Percentiles rank a stretch among this genome's conserved stretches.
Evolutionary conservation across 805 yeast species (phyloP).

Genomic region (Barnettozyma vustinii): DNA sequence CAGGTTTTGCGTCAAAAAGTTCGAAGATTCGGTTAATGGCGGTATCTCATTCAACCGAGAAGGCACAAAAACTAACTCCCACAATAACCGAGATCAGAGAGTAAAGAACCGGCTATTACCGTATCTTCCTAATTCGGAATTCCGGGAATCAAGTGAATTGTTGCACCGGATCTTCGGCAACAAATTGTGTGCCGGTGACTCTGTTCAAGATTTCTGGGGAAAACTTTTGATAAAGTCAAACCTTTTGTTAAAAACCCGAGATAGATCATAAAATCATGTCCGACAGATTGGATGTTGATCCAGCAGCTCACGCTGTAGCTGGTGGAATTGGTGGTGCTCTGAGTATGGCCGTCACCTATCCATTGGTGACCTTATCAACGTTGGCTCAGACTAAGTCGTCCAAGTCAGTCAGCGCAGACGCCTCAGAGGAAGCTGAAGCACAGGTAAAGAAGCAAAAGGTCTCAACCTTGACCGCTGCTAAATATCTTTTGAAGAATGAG

Average conservation of each 20-base stretch:
- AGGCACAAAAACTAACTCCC: neutral
- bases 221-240: neutral
- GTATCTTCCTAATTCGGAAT: neutral
- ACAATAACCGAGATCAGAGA: neutral
- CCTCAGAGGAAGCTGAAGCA: conserved; percentile 3
- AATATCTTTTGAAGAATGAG: conserved; percentile 46
- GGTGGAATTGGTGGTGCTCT: conserved; percentile 94
- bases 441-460: conserved; percentile 18
- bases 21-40: conserved; percentile 5
- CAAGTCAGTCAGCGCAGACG: conserved; percentile 18
- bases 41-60: conserved; percentile 1
- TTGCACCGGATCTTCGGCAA: neutral
- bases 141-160: neutral
- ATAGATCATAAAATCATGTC: conserved; percentile 13
- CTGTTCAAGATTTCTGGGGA: neutral
- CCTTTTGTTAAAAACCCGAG: neutral
- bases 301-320: conserved; percentile 77
- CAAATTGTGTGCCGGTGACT: neutral
- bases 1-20: conserved; percentile 8
- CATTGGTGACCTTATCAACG: conserved; percentile 80
- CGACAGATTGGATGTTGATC: conserved; percentile 23
- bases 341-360: conserved; percentile 84
- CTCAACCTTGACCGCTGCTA: conserved; percentile 34
- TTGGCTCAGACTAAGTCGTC: conserved; percentile 69
- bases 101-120: neutral